These are phyloP conservation scores for Staphylotrichum tortipilum DNA, from an alignment of 495 filamentous ascomycete genomes.

Conservation along the genomic window DNA sequence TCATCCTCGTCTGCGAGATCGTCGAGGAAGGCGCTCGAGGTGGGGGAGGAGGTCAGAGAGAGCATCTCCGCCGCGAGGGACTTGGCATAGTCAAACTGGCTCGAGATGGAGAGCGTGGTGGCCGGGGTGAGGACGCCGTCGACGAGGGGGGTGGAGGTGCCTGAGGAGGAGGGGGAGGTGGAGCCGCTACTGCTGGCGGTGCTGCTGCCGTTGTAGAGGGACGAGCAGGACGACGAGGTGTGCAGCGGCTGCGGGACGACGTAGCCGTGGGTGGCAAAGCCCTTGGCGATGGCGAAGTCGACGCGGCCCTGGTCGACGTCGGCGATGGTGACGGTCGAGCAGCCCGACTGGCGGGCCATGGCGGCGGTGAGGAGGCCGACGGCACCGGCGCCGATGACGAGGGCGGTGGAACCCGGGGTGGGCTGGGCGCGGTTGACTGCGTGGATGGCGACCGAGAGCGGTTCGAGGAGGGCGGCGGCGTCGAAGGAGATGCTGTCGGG, in stretches of 20 bases:
- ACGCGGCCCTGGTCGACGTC: conserved; percentile 77
- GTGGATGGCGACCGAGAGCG: conserved; percentile 78
- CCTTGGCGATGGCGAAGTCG: conserved; percentile 60
- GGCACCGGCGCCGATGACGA: conserved; percentile 81
- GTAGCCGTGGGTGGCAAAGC: conserved; percentile 62
- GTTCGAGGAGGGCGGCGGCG: conserved; percentile 75
- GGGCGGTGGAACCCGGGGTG: conserved; percentile 48
- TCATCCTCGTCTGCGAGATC: conserved; percentile 46
- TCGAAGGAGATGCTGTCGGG: conserved; percentile 64
- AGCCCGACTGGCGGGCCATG: conserved; percentile 59
- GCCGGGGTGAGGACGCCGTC: conserved; percentile 40
- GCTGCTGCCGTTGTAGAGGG: conserved; percentile 24
- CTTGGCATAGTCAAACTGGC: conserved; percentile 51
- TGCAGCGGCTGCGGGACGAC: conserved; percentile 46
- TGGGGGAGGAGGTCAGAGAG: conserved; percentile 32
- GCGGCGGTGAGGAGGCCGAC: conserved; percentile 73
- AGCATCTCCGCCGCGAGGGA: conserved; percentile 45
- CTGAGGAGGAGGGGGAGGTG: conserved; percentile 16
- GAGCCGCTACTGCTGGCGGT: conserved; percentile 22
- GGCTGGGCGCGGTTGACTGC: conserved; percentile 56
- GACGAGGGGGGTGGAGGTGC: conserved; percentile 34
- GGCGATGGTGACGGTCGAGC: conserved; percentile 61
- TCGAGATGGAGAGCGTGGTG: conserved; percentile 28
- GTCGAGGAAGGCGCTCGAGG: conserved; percentile 12
- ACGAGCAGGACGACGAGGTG: conserved; percentile 31